These are phyloP conservation scores for Maudiozyma humilis DNA, from an alignment of 1,139 yeast species.

Conservation along the genomic window DNA sequence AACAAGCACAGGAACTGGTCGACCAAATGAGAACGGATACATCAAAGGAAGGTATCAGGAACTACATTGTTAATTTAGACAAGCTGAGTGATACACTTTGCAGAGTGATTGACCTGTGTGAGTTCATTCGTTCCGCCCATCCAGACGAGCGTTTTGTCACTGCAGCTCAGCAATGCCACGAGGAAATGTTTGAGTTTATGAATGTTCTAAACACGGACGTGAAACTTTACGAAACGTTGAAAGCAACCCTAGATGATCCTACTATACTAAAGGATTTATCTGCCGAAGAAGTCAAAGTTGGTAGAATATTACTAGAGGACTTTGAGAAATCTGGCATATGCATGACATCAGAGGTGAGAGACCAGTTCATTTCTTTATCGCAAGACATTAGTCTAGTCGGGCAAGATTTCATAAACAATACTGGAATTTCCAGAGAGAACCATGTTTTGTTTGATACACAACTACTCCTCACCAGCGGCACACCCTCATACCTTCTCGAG, in stretches of 20 bases:
- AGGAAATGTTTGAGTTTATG: slow-evolving; percentile 88
- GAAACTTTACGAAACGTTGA: slow-evolving; percentile 55
- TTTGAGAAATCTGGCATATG: slow-evolving; percentile 87
- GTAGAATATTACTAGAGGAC: slow-evolving; percentile 69
- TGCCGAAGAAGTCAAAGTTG: slow-evolving; percentile 75
- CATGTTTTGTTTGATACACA: slow-evolving; percentile 16
- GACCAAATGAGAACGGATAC: slow-evolving; percentile 44
- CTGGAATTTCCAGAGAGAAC: slow-evolving; percentile 17
- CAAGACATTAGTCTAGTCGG: slow-evolving; percentile 78
- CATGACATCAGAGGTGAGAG: slow-evolving; percentile 56
- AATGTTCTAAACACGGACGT: slow-evolving; percentile 82
- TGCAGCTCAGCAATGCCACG: slow-evolving; percentile 87
- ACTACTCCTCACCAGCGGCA: slow-evolving; percentile 17
- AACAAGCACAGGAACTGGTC: slow-evolving; percentile 56
- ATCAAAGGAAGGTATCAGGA: slow-evolving; percentile 39
- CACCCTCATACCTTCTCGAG: slow-evolving; percentile 22
- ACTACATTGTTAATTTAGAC: slow-evolving; percentile 63
- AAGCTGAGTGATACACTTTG: slow-evolving; percentile 82
- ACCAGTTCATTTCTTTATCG: slow-evolving; percentile 67
- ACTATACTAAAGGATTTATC: slow-evolving; percentile 38
- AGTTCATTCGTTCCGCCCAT: slow-evolving; percentile 82
- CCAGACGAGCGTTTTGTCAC: slow-evolving; percentile 62
- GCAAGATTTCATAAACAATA: slow-evolving; percentile 53
- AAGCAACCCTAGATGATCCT: slow-evolving; percentile 42
- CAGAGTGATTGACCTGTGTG: slow-evolving; percentile 89